phyloP scores from a whole-genome alignment of 345 rosid genomes.

The Tarenaya hassleriana region DNA sequence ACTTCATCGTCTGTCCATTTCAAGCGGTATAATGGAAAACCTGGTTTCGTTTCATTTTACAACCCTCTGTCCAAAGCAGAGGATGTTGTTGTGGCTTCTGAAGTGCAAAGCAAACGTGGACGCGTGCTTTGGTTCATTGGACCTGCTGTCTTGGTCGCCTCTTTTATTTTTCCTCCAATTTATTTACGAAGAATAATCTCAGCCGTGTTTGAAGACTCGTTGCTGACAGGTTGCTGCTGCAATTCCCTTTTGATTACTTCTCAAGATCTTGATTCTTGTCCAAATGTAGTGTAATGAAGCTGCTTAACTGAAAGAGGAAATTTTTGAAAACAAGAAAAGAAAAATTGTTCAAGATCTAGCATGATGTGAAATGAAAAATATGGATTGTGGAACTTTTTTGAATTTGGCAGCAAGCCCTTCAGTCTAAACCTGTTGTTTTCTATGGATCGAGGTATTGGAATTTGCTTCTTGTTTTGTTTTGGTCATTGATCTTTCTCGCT shows the following conservation, averaged over 20 bases:
- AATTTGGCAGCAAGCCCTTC: neutral
- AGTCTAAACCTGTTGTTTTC: neutral
- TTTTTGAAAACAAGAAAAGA: neutral
- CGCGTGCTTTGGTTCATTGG: constrained; percentile 72
- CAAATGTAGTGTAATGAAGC: neutral
- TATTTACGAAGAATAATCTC: constrained; percentile 73
- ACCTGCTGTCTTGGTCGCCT: constrained; percentile 84
- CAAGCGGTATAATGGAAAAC: constrained; percentile 55
- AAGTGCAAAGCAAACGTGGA: constrained; percentile 38
- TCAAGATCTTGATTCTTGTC: constrained; percentile 1
- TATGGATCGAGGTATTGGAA: neutral
- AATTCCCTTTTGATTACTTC: constrained; percentile 1
- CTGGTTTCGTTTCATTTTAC: constrained; percentile 79
- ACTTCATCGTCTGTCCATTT: constrained; percentile 31
- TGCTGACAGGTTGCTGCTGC: constrained; percentile 63
- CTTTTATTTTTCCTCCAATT: constrained; percentile 83
- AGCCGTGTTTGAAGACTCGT: constrained; percentile 83
- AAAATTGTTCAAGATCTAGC: neutral
- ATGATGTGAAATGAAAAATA: neutral
- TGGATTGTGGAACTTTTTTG: too few species aligned
- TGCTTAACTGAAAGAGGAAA: neutral
- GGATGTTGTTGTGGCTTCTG: constrained; percentile 25
- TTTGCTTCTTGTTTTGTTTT: constrained; percentile 4
- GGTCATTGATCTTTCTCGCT: neutral
- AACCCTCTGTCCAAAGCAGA: constrained; percentile 44